Percentiles rank a stretch among this genome's conserved stretches.
These are phyloP conservation scores for Westerdykella aurantiaca DNA, from an alignment of 2,329 filamentous ascomycete species.

Conservation along the genomic window DNA sequence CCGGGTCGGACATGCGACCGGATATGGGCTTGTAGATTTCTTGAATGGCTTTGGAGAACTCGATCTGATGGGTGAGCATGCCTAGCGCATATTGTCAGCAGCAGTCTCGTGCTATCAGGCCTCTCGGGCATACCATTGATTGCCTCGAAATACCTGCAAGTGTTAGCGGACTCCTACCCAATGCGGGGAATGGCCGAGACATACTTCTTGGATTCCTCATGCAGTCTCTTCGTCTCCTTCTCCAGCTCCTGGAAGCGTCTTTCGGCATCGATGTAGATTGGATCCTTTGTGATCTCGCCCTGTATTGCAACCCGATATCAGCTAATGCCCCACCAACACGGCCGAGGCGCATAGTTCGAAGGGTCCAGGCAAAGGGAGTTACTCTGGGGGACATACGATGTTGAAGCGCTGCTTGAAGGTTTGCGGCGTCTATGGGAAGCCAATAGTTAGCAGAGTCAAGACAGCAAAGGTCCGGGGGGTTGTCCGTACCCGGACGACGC, in stretches of 20 bases:
- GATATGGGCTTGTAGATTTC: constrained; percentile 99
- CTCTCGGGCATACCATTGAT: constrained; percentile 64
- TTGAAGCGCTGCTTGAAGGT: constrained; percentile 89
- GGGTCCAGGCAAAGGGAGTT: neutral
- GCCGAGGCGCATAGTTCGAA: neutral
- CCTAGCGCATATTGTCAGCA: constrained; percentile 41
- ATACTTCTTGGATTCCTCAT: constrained; percentile 87
- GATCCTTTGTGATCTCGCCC: constrained; percentile 91
- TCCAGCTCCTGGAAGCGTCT: constrained; percentile 91
- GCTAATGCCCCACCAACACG: constrained; percentile 10
- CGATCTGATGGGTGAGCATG: constrained; percentile 96
- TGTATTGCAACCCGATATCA: constrained; percentile 20
- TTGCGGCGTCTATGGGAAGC: constrained; percentile 65
- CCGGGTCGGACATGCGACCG: constrained; percentile 87
- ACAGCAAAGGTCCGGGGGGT: neutral
- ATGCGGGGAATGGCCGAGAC: constrained; percentile 6
- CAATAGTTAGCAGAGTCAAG: neutral
- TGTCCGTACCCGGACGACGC: constrained; percentile 67
- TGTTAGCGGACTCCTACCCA: constrained; percentile 15
- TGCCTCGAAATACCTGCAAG: constrained; percentile 72
- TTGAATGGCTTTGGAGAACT: constrained; percentile 91
- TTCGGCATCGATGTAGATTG: constrained; percentile 91
- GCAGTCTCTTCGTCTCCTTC: constrained; percentile 90
- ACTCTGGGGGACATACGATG: constrained; percentile 46
- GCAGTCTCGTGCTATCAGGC: neutral